These are phyloP conservation scores for Lathyrus aphaca DNA, from an alignment of 306 rosid genomes.

Conservation along the genomic window DNA sequence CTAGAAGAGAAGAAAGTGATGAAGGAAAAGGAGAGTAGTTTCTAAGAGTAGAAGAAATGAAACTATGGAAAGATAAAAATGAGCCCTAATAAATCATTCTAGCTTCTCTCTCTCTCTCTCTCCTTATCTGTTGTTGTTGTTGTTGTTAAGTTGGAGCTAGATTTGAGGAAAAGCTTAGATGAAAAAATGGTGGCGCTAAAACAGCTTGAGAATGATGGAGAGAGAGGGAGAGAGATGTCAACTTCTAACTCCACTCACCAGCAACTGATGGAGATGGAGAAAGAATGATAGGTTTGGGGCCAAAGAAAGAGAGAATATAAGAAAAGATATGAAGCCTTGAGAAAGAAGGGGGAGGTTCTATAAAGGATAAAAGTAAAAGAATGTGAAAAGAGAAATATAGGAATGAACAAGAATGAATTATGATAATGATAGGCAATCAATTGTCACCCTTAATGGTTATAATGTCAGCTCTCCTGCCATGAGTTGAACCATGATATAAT, in stretches of 20 bases:
- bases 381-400: neutral
- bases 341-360: slow-evolving; percentile 16
- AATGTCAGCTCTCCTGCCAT: slow-evolving; percentile 5
- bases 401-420: slow-evolving; percentile 28
- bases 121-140: slow-evolving; percentile 46
- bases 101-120: slow-evolving; percentile 38
- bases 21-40: slow-evolving; percentile 9
- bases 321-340: slow-evolving; percentile 44
- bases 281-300: slow-evolving; percentile 40
- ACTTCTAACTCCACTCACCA: slow-evolving; percentile 64
- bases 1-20: slow-evolving; percentile 34
- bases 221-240: slow-evolving; percentile 45
- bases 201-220: slow-evolving; percentile 54
- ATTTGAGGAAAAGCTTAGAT: slow-evolving; percentile 70
- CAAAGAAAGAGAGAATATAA: slow-evolving; percentile 28
- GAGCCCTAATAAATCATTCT: slow-evolving; percentile 57
- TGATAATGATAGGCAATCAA: slow-evolving; percentile 52
- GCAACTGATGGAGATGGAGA: slow-evolving; percentile 71
- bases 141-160: slow-evolving; percentile 45
- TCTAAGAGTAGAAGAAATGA: slow-evolving; percentile 32
- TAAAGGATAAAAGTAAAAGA: neutral
- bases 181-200: slow-evolving; percentile 69
- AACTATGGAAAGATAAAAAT: slow-evolving; percentile 40
- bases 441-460: slow-evolving; percentile 43
- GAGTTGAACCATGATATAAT: slow-evolving; percentile 1